Conservation (phyloP, 208 protist species). For the Porcisia hertigi region DNA sequence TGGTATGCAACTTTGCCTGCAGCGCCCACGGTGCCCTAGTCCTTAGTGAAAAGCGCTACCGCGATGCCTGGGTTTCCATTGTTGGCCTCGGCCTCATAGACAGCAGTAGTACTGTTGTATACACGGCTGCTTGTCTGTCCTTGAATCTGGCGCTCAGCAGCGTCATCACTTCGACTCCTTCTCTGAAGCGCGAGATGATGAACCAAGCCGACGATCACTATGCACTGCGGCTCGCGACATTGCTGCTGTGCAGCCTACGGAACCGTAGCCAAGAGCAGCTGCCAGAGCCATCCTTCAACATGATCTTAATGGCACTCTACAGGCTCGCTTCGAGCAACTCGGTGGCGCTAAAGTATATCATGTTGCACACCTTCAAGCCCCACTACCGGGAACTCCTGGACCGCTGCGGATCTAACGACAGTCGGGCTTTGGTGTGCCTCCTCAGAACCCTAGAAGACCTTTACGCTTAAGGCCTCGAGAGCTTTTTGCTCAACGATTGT, state of each 20-base stretch:
- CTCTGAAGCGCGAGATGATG: conserved; percentile 38
- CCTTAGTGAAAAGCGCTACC: conserved; percentile 43
- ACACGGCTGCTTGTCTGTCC: conserved; percentile 74
- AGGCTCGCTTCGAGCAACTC: conserved; percentile 51
- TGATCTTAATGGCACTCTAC: conserved; percentile 70
- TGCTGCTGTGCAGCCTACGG: conserved; percentile 67
- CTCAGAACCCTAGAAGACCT: conserved; percentile 58
- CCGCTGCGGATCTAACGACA: conserved; percentile 58
- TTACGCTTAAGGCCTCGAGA: conserved; percentile 18
- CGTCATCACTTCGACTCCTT: conserved; percentile 31
- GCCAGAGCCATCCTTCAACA: conserved; percentile 70
- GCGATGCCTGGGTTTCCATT: conserved; percentile 52
- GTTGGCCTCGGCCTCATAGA: conserved; percentile 72
- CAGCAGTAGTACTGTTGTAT: conserved; percentile 48
- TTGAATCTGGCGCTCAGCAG: conserved; percentile 62
- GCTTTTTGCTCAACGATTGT: not conserved
- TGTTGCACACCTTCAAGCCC: conserved; percentile 40
- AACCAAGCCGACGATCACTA: conserved; percentile 25
- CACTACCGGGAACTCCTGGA: conserved; percentile 46
- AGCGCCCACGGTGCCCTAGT: conserved; percentile 53
- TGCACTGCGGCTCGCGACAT: conserved; percentile 42
- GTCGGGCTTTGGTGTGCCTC: conserved; percentile 59
- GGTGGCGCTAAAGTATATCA: conserved; percentile 32
- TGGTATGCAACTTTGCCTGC: conserved; percentile 75
- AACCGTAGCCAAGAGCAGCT: conserved; percentile 32